Conservation (phyloP, 106 monocot species). For the Dioscorea zingiberensis region DNA sequence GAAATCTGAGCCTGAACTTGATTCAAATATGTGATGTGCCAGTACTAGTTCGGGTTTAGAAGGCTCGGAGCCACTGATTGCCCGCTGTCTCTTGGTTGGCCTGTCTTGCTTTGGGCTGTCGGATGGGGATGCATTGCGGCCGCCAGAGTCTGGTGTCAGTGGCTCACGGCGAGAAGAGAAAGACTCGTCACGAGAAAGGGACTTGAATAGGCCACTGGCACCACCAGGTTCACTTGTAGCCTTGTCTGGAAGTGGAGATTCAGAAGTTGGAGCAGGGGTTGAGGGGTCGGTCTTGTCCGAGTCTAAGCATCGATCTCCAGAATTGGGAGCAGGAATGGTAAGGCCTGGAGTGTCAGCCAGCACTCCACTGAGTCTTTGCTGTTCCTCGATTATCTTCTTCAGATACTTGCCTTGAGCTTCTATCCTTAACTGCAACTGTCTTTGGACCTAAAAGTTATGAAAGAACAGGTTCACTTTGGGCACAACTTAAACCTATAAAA, state of each 20-base stretch:
- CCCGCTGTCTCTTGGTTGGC: constrained; percentile 25
- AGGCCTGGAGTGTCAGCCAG: constrained; percentile 28
- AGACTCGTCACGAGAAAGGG: constrained; percentile 19
- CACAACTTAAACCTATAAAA: too few species aligned
- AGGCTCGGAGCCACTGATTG: not conserved
- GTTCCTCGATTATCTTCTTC: constrained; percentile 92
- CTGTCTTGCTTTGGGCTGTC: constrained; percentile 43
- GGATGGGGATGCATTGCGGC: constrained; percentile 23
- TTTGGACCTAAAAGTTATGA: constrained; percentile 58
- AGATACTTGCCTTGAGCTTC: constrained; percentile 95
- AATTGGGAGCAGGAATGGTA: not conserved
- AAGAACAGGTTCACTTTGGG: too few species aligned
- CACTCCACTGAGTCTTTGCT: constrained; percentile 54
- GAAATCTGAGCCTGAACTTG: constrained; percentile 54
- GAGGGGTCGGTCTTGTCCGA: constrained; percentile 59
- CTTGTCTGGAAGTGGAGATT: constrained; percentile 36
- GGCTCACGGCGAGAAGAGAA: constrained; percentile 45
- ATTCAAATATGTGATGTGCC: constrained; percentile 62
- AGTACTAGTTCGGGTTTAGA: constrained; percentile 30
- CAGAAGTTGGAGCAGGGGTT: constrained; percentile 56
- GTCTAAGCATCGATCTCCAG: constrained; percentile 13
- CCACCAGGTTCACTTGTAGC: constrained; percentile 6
- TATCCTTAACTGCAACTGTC: constrained; percentile 90
- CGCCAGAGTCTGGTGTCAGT: constrained; percentile 50
- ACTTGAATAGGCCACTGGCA: constrained; percentile 15